Evolutionary conservation across 2,329 filamentous ascomycete species (phyloP), one percentile per base, ranked within the genome.

Genomic region (Cryoendolithus antarcticus): DNA sequence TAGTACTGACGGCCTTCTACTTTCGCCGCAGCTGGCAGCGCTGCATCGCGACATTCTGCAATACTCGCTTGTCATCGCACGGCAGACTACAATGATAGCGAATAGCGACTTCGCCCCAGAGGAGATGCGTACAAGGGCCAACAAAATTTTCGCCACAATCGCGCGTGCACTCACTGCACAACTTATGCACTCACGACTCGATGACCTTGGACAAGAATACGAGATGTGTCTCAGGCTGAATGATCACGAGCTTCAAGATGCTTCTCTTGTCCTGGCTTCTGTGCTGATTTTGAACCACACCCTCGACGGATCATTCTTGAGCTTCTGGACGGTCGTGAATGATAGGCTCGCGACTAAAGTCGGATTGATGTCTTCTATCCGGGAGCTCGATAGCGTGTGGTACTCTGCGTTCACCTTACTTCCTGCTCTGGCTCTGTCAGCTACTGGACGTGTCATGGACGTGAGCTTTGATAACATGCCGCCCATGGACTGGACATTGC

Each of bases 401-500:
- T 58, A 62, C 32, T 58, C 59, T n/a, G 31, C 74, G 1, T 74
- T 76, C 47, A 65, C 62, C 1, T 48, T 72, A 2, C 58, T 77
- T 9, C 74, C 75, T 2, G 61, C 72, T 10, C 53, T 65, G 6
- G 71, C 74, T 43, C 55, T 79, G 13, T 69, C 75, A 46, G 43
- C 53, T 1, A 49, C 54, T 39, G 75, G 75, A 2, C 24, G 24
- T 27, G 62, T 72, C 10, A 56, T 66, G 12, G 55, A 57, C 2
- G 51, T 57, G 15, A 62, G 62, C 9, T 57, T 57, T 27, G 61
- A 66, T 11, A 15, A 13, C 21, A 10, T 29, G 12, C 53, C 52
- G n/a, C 46, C 54, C 5, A 68, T 70, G 12, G 69, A 70, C 34
- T 79, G 75, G 75, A 49, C 45, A 12, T 47, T 67, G 3, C 56